Conservation (phyloP, 352 stramenopile genomes). For the Thraustochytrium sp. region DNA sequence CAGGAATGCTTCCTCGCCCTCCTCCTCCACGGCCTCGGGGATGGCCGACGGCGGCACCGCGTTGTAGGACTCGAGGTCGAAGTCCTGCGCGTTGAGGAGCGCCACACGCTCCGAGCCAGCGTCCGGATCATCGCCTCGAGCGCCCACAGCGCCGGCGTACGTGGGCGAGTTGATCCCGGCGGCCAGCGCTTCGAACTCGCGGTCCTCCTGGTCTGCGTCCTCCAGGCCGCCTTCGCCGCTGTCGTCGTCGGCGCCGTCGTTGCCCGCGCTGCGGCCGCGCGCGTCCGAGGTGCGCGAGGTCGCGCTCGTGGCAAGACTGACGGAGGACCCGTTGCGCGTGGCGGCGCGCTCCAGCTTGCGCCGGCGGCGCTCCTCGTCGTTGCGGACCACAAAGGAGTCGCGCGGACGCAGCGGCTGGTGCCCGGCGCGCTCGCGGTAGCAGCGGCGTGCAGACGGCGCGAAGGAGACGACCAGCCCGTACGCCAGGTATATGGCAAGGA, state of each 20-base stretch:
- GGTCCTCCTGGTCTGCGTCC: not conserved
- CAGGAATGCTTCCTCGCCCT: not conserved
- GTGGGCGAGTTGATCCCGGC: not conserved
- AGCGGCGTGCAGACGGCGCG: constrained; percentile 22
- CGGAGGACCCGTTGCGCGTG: not conserved
- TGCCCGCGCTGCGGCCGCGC: not conserved
- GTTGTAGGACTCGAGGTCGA: too few species aligned
- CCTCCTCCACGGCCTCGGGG: not conserved
- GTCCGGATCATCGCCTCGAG: too few species aligned
- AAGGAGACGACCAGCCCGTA: constrained; percentile 42
- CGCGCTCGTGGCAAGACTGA: not conserved
- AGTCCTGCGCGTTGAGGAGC: too few species aligned
- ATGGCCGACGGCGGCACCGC: too few species aligned
- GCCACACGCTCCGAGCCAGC: not conserved
- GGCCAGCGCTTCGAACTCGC: not conserved
- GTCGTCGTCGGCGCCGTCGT: not conserved
- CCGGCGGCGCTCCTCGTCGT: not conserved
- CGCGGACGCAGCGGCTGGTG: not conserved
- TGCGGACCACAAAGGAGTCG: constrained; percentile 1
- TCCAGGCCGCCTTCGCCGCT: not conserved
- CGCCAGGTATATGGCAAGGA: constrained; percentile 30
- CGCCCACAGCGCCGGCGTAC: not conserved
- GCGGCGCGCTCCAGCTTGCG: not conserved
- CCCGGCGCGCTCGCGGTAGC: constrained; percentile 5
- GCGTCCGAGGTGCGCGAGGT: not conserved